Base-by-base conservation (phyloP, 805 yeast species). In the Starmera quercuum region DNA sequence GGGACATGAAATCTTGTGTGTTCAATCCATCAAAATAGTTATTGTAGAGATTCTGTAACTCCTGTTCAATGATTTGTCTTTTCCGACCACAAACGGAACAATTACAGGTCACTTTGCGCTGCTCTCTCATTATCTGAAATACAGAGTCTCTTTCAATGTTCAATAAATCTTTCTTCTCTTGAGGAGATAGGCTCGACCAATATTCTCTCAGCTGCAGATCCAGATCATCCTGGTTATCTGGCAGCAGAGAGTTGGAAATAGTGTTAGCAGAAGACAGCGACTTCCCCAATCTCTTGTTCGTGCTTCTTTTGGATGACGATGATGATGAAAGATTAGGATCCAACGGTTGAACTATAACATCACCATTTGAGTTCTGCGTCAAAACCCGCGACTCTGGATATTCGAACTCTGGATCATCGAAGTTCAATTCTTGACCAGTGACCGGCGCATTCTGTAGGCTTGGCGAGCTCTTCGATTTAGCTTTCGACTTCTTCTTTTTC, bases 31-130 rank as follows among this genome's bases (percentile, higher is more conserved):
- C 76, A 41, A 77, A 78, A 47, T 79, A 76, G 13, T 75, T 73
- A 40, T 80, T 80, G 51, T 83, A 85, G 6, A 84, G 70, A 35
- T 71, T 72, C 46, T 78, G 86, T 47, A 87, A 66, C 52, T 84
- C 95, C 44, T 74, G 77, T 49, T 83, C 92, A 41, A 85, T 71
- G 12, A 84, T 75, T 32, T 64, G 57, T 47, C 79, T 75, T 44
- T 82, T 78, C 30, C 83, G 71, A 2, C 88, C 90, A 59, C 96
- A 88, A 14, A 75, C 75, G 4, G 77, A 62, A 53, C 96, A 88
- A 37, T 74, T 68, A 53, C 95, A 87, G 11, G 53, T 54, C 18
- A 64, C 59, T 41, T 67, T 64, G 48, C 75, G 79, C 48, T 75
- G 76, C 38, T 69, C 75, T 39, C 70, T 73, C 54, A 85, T 73